A percentile compares a stretch with the other conserved stretches of the same genome.
Conservation (phyloP, 129 eudicot species). For the carrot (Daucus carota) region DH1_v3.0 NC_030388.2:30746001-30746500, state of each 20-base stretch:
- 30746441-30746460: not conserved
- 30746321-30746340: not conserved
- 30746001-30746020: slow-evolving; percentile 69
- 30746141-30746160: not conserved
- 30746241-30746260: not conserved
- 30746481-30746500: not conserved
- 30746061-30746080: not conserved
- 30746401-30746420: not conserved
- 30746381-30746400: not conserved
- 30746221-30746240: not conserved
- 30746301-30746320: not conserved
- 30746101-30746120: not conserved
- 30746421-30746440: not conserved
- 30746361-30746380: not conserved
- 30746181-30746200: not conserved
- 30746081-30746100: not conserved
- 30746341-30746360: not conserved
- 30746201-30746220: not conserved
- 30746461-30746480: not conserved
- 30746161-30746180: not conserved
- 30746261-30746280: not conserved
- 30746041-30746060: not conserved
- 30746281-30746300: not conserved
- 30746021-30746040: slow-evolving; percentile 5
- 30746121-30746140: not conserved